Evolutionary conservation across 164 flowering plant species (phyloP).

Genomic region (Protea cynaroides): DNA sequence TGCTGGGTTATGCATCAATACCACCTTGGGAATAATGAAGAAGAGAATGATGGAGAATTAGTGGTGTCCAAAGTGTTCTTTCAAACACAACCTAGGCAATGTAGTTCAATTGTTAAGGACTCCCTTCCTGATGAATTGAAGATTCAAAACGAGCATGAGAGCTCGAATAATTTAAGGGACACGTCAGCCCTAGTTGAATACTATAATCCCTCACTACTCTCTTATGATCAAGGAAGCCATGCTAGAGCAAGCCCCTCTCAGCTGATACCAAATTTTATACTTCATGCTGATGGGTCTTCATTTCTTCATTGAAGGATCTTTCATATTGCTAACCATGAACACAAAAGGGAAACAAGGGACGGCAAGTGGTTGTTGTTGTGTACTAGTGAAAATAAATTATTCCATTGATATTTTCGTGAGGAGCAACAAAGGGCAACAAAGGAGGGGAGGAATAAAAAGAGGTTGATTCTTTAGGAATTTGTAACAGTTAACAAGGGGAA

Average conservation of each 20-base stretch:
- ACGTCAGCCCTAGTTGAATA: constrained; percentile 26
- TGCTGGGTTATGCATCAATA: constrained; percentile 99
- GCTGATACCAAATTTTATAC: constrained; percentile 42
- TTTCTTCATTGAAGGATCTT: constrained; percentile 21
- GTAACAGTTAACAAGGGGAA: too few relatives aligned
- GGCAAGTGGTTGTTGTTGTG: not conserved
- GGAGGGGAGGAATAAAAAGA: not conserved
- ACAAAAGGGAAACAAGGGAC: not conserved
- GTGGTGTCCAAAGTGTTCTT: constrained; percentile 90
- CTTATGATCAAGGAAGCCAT: constrained; percentile 27
- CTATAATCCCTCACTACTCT: constrained; percentile 26
- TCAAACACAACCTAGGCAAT: constrained; percentile 94
- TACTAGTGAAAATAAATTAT: not conserved
- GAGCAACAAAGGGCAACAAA: not conserved
- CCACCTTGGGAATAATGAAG: constrained; percentile 76
- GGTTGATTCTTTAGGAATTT: not conserved
- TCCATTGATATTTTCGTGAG: not conserved
- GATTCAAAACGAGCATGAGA: constrained; percentile 3
- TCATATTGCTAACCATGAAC: not conserved
- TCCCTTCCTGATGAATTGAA: constrained; percentile 11
- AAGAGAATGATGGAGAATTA: constrained; percentile 89
- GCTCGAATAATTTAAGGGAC: constrained; percentile 11
- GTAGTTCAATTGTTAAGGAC: constrained; percentile 34
- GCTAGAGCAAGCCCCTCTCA: constrained; percentile 42
- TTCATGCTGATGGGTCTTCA: constrained; percentile 56